Base-by-base conservation (phyloP, 106 monocot genomes). In the Vanilla planifolia region DNA sequence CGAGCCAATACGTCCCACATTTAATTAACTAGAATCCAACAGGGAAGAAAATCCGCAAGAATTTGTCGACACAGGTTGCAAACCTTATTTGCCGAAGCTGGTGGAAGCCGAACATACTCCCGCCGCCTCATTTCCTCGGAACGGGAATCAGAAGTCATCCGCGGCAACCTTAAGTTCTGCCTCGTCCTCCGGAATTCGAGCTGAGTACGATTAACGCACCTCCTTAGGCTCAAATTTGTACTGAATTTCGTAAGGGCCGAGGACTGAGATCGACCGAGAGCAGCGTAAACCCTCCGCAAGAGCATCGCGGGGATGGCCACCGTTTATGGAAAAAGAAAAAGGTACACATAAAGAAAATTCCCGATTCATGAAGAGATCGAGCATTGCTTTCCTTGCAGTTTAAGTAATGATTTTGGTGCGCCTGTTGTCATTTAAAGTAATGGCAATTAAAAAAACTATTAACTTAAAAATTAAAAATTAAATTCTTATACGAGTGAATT, bases 251-350 rank as follows among this genome's bases (percentile, higher is more conserved):
- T 37, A 21, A 26, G 65, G 19, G 23, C 27, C 33, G 23, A 36
- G 59, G 60, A 11, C 19, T 69, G 69, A 57, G 71, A 48, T 28
- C 71, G 22, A 51, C 57, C 48, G 40, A 67, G 47, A 68, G 64
- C 48, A 59, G 57, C 10, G 67, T 71, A 71, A 50, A 71, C 19
- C 29, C 67, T 66, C 46, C 71, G 53, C 14, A 69, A 37, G 63
- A 75, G 56, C 71, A 71, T 67, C 39, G 60, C 40, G 15, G 15
- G 19, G 20, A n/a, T n/a, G n/a, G n/a, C n/a, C n/a, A n/a, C 37
- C 37, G 10, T 37, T 37, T 6, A 10, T 37, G 5, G 37, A 5
- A 5, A 0, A 0, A 37, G 37, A 37, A 37, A 37, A 37, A 10
- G 37, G 37, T 5, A 5, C 10, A 37, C 37, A 37, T 37, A 37